These are phyloP conservation scores for Singerocomus inundabilis DNA, from an alignment of 1,284 basidiomycete genomes.

Conservation along the genomic window DNA sequence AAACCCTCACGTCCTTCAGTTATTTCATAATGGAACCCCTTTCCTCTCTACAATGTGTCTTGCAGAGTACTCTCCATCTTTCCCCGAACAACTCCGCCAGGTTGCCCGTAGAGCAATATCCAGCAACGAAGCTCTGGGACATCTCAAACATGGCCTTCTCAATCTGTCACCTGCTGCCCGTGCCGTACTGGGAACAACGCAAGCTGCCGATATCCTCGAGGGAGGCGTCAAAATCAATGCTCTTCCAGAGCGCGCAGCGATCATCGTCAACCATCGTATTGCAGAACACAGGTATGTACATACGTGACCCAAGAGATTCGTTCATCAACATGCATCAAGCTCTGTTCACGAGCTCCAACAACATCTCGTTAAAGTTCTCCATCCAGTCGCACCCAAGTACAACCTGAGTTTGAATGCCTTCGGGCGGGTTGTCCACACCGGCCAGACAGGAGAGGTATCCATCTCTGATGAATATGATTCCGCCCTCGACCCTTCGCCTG, in stretches of 20 bases:
- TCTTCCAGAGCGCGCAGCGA: conserved; percentile 43
- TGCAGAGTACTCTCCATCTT: conserved; percentile 47
- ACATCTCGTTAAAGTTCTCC: conserved; percentile 35
- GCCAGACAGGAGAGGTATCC: conserved; percentile 26
- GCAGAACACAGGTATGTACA: conserved; percentile 36
- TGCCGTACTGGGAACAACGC: conserved; percentile 60
- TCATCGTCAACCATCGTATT: conserved; percentile 50
- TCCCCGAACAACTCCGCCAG: conserved; percentile 37
- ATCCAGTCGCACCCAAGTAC: conserved; percentile 34
- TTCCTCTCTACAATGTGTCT: conserved; percentile 40
- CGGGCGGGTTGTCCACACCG: conserved; percentile 33
- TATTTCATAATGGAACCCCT: conserved; percentile 32
- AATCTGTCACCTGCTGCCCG: conserved; percentile 34
- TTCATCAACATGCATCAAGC: conserved; percentile 20
- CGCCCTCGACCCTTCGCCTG: conserved; percentile 54
- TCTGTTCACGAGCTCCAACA: conserved; percentile 36
- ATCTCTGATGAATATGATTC: conserved; percentile 40
- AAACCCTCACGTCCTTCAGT: conserved; percentile 44
- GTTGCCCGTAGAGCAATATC: conserved; percentile 2
- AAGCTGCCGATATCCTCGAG: conserved; percentile 59
- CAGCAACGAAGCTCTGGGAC: conserved; percentile 33
- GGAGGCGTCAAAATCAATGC: conserved; percentile 59
- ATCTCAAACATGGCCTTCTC: conserved; percentile 42
- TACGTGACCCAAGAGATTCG: neutral
- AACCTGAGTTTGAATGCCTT: conserved; percentile 46